A percentile compares a stretch with the other conserved stretches of the same genome.
These are phyloP conservation scores for Mycosphaerella arachidis DNA, from an alignment of 2,329 filamentous ascomycete species.

Conservation along the genomic window DNA sequence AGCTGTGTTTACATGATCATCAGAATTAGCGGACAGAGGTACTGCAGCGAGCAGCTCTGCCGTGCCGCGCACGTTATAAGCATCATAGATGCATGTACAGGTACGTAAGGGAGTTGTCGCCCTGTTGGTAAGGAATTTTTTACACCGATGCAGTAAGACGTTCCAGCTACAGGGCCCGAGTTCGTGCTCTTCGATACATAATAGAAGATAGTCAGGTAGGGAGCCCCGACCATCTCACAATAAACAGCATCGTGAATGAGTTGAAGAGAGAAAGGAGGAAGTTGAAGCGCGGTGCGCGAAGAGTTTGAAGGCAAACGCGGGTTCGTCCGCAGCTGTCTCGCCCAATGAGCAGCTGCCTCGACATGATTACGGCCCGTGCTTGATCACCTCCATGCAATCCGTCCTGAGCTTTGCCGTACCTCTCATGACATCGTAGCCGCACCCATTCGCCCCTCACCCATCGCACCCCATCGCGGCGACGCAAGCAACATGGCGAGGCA, in stretches of 20 bases:
- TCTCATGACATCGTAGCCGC: slow-evolving; percentile 2
- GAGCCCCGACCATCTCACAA: slow-evolving; percentile 54
- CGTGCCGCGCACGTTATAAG: not conserved
- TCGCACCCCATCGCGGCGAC: slow-evolving; percentile 8
- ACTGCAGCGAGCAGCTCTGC: not conserved
- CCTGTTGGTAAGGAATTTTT: slow-evolving; percentile 63
- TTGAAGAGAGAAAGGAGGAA: slow-evolving; percentile 35
- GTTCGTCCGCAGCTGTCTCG: not conserved
- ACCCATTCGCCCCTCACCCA: slow-evolving; percentile 15
- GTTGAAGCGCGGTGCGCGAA: not conserved
- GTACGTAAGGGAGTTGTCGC: slow-evolving; percentile 45
- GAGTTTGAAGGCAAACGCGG: not conserved
- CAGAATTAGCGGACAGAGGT: no score
- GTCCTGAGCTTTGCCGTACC: not conserved
- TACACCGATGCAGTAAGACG: slow-evolving; percentile 47
- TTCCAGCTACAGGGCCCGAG: slow-evolving; percentile 61
- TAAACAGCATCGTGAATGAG: slow-evolving; percentile 61
- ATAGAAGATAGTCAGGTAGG: slow-evolving; percentile 56
- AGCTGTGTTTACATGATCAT: no score
- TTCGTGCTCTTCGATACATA: slow-evolving; percentile 58
- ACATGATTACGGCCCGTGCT: not conserved
- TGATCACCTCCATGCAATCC: not conserved
- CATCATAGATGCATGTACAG: slow-evolving; percentile 2
- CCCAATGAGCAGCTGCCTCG: not conserved
- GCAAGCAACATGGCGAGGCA: slow-evolving; percentile 56